These are phyloP conservation scores for Erythrophleum fordii DNA, from an alignment of 306 rosid species.

Conservation along the genomic window DNA sequence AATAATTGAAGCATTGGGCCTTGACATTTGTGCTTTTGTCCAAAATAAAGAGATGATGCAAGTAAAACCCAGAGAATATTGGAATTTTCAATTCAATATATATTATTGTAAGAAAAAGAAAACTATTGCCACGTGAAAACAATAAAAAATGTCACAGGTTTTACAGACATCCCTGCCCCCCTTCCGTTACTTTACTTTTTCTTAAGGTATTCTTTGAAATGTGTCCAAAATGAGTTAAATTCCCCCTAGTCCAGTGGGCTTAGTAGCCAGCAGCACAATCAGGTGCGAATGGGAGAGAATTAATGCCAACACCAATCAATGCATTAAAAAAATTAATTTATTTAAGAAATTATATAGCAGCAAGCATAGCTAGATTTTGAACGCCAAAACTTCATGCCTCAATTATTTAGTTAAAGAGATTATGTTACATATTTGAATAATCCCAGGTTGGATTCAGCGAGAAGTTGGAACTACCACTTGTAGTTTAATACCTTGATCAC, in stretches of 20 bases:
- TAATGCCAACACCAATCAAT: conserved; percentile 20
- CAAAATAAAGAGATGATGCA: conserved; percentile 18
- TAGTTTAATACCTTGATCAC: background rate
- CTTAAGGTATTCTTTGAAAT: conserved; percentile 27
- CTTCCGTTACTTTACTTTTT: conserved; percentile 12
- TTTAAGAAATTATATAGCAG: background rate
- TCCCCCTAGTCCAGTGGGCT: conserved; percentile 11
- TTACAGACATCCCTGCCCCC: conserved; percentile 40
- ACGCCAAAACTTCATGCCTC: conserved; percentile 2
- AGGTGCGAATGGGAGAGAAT: background rate
- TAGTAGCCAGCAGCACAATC: conserved; percentile 22
- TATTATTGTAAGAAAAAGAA: background rate
- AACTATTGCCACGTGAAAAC: conserved; percentile 35
- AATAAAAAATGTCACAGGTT: conserved; percentile 35
- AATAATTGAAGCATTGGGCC: background rate
- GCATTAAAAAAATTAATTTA: background rate
- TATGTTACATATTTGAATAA: background rate
- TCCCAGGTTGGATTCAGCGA: conserved; percentile 9
- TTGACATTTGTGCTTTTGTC: conserved; percentile 31
- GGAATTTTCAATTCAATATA: conserved; percentile 7
- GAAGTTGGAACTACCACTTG: background rate
- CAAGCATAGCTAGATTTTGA: background rate
- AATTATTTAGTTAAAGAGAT: conserved; percentile 7
- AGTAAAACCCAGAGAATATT: conserved; percentile 33
- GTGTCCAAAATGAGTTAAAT: conserved; percentile 22